phyloP scores from a whole-genome alignment of 164 flowering plant genomes.

The Santalum album region DNA sequence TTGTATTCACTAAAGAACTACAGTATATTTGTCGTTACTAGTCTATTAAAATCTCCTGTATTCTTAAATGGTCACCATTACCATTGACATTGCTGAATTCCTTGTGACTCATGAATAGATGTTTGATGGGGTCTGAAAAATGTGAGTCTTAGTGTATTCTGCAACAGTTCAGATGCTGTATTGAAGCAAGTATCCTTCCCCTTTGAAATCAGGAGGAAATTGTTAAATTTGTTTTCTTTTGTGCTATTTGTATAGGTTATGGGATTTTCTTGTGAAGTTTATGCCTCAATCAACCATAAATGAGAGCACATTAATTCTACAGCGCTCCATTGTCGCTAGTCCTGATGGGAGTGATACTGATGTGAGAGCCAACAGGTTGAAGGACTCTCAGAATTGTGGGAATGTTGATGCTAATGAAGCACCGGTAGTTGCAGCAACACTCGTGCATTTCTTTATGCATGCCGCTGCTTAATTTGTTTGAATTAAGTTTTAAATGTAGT shows the following conservation, averaged over 20 bases:
- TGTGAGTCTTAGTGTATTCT: no score
- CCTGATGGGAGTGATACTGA: constrained; percentile 5
- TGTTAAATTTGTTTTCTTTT: not conserved
- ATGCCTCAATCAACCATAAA: constrained; percentile 2
- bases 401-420: constrained; percentile 3
- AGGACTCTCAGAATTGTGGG: constrained; percentile 6
- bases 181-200: no score
- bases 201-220: not conserved
- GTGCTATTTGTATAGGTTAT: constrained; percentile 21
- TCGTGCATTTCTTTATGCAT: not conserved
- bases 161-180: no score
- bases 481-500: not conserved
- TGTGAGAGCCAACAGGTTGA: constrained; percentile 3
- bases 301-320: not conserved
- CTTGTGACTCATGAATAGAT: no score
- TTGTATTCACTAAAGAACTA: no score
- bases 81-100: no score
- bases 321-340: not conserved
- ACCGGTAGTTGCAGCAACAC: constrained; percentile 12
- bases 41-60: no score
- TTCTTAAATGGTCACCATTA: no score
- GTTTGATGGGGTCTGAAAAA: no score
- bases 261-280: constrained; percentile 21
- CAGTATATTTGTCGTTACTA: no score
- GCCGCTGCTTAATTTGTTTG: not conserved